Evolutionary conservation across 768 basidiomycete species (phyloP), one percentile per base, ranked within the genome.

Genomic region (Myochromella boudieri): DNA sequence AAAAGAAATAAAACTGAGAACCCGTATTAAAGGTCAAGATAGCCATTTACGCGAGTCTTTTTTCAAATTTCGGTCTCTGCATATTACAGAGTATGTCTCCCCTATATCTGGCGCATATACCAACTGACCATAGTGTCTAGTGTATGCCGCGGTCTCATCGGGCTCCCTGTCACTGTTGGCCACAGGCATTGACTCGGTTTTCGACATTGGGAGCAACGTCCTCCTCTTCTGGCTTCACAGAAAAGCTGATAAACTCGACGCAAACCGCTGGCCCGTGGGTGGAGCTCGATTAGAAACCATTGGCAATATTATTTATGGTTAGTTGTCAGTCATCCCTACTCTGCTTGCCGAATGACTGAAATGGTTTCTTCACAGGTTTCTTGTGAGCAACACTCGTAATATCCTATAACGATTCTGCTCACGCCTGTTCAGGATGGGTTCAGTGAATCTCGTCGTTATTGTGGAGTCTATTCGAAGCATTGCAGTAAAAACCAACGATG

Each of bases 61-160:
- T 79, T 25, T 77, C 81, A 34, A 98, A 98, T 64, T 67, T 89
- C 48, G 64, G 67, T 17, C 76, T 95, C 12, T 88, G 84, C 46
- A 71, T 81, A 5, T 62, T 93, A 7, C 91, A 92, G 61, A 64
- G 89, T 89, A 52, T 53, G 75, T 63, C 3, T 26, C 32, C n/a
- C 40, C 3, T 15, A 6, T 4, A 3, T 21, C 18, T 34, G n/a
- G 10, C 36, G 26, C 22, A 12, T 33, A 21, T 24, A 17, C 41
- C 21, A 44, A 15, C 24, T 52, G 24, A 57, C 29, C 18, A 17
- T 41, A 4, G 39, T 32, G 45, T 22, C 1, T 55, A 93, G 90
- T 99, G 57, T 99, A 97, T 61, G 95, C 91, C 10, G 95, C 97
- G 10, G 76, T 91, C 42, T 88, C 89, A 1, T 86, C 91, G 1